Evolutionary conservation across 208 protist species (phyloP), one percentile per base, ranked within the genome.

Genomic region (Acanthamoeba healyi): DNA sequence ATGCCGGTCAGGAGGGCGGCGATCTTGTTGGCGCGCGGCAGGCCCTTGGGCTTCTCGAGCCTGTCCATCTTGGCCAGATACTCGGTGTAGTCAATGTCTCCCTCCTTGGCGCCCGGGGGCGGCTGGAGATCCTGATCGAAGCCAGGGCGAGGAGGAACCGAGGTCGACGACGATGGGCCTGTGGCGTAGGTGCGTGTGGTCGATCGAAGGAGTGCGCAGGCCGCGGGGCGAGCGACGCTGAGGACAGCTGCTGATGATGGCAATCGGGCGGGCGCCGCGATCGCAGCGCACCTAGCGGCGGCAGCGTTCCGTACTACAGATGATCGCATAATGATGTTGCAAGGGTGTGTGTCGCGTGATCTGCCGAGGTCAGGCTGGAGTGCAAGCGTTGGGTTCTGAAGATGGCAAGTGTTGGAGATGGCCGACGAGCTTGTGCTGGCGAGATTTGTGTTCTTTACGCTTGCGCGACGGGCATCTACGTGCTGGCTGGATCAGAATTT

Each of bases 21-120:
- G 38, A 84, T 46, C 74, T 84, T 84, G 74, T 84, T 84, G 36
- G 42, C 74, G 0, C 36, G 36, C 0, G 74, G 74, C 17, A 84
- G 74, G 42, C 74, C 44, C 44, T 84, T 84, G 74, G 74, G 74
- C 15, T 84, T 84, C 17, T 84, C 74, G 19, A 84, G 40, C 32
- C 74, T 24, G 74, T 84, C 74, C 74, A 84, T 84, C 74, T 84
- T 84, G 19, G 74, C 74, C 1, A 84, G 74, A 24, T 84, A 84
- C 17, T 84, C 74, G 6, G 74, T 84, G 42, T 84, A 84, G 36
- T 84, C 74, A 7, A 84, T 34, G 26, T 84, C 44, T 32, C 32
- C 44, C 44, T 84, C 42, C 40, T 84, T 74, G 4, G 65, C 17
- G 14, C n/a, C 24, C 17, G 36, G 14, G 49, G 49, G 49, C 49